These are phyloP conservation scores for Cystobasidium ongulense DNA, from an alignment of 768 basidiomycete species.

Conservation along the genomic window DNA sequence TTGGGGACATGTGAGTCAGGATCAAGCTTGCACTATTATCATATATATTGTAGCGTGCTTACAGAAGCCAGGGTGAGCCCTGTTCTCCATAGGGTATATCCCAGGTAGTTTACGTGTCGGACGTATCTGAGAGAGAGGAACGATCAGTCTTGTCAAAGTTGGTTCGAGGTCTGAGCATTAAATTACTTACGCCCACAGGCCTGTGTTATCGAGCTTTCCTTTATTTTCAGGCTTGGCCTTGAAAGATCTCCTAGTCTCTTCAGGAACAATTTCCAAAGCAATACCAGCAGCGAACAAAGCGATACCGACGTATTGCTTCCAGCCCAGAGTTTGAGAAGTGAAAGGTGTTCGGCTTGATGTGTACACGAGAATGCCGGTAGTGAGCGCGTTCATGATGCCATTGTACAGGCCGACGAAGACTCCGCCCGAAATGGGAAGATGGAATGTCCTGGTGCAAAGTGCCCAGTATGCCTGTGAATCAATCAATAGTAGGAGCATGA, in stretches of 20 bases:
- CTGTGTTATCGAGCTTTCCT: constrained; percentile 32
- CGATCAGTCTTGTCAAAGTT: neutral
- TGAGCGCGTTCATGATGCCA: constrained; percentile 34
- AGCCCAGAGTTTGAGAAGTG: constrained; percentile 29
- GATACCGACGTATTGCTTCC: constrained; percentile 39
- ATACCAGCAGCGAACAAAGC: constrained; percentile 35
- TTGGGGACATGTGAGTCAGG: neutral
- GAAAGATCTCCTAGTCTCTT: constrained; percentile 35
- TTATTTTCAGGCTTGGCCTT: constrained; percentile 38
- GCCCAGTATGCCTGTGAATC: constrained; percentile 38
- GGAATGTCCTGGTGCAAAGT: constrained; percentile 19
- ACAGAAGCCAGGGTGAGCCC: constrained; percentile 37
- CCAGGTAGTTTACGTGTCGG: constrained; percentile 40
- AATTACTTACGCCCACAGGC: neutral
- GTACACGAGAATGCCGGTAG: constrained; percentile 38
- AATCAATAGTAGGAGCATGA: neutral
- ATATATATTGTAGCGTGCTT: neutral
- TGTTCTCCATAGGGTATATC: constrained; percentile 37
- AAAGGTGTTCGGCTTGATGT: constrained; percentile 31
- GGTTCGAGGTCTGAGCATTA: neutral
- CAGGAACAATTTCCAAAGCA: constrained; percentile 33
- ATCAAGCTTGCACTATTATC: neutral
- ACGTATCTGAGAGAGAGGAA: constrained; percentile 27
- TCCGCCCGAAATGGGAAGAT: constrained; percentile 24
- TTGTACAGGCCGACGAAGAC: constrained; percentile 35